Conservation (phyloP, 306 rosid species). For the Trifolium subterraneum region DNA sequence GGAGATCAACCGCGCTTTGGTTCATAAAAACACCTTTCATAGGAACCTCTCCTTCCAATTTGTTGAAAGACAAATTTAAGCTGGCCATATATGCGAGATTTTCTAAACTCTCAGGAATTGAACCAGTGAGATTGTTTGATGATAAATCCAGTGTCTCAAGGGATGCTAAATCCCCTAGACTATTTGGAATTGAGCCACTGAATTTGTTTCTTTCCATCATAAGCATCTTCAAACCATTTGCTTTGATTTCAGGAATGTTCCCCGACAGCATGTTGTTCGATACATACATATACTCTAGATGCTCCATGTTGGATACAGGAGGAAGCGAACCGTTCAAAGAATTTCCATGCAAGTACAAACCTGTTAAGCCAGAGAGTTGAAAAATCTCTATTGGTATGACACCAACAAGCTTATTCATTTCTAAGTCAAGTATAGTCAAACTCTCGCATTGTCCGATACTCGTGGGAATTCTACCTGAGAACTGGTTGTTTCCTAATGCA, state of each 20-base stretch:
- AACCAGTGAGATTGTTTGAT: constrained; percentile 50
- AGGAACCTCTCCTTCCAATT: constrained; percentile 54
- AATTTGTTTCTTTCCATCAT: constrained; percentile 46
- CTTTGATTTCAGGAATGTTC: constrained; percentile 35
- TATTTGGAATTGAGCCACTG: constrained; percentile 45
- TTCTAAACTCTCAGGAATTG: constrained; percentile 47
- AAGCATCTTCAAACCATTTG: not conserved
- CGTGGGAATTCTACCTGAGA: constrained; percentile 40
- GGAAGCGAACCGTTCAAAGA: constrained; percentile 46
- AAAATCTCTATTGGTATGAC: constrained; percentile 47
- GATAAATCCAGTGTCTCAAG: constrained; percentile 50
- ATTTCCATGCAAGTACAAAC: constrained; percentile 33
- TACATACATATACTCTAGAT: constrained; percentile 27
- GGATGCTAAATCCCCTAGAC: constrained; percentile 38
- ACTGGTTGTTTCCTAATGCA: constrained; percentile 25
- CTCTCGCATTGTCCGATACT: constrained; percentile 46
- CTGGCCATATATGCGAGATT: constrained; percentile 26
- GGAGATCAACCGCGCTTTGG: constrained; percentile 40
- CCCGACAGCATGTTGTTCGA: constrained; percentile 46
- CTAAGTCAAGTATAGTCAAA: not conserved
- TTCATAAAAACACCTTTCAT: constrained; percentile 44
- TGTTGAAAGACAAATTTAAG: constrained; percentile 52
- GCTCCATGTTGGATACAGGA: constrained; percentile 39
- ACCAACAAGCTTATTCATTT: constrained; percentile 44
- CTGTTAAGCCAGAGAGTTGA: constrained; percentile 36